These are phyloP conservation scores for Anthostomella pinea DNA, from an alignment of 2,329 filamentous ascomycete genomes.

Conservation along the genomic window DNA sequence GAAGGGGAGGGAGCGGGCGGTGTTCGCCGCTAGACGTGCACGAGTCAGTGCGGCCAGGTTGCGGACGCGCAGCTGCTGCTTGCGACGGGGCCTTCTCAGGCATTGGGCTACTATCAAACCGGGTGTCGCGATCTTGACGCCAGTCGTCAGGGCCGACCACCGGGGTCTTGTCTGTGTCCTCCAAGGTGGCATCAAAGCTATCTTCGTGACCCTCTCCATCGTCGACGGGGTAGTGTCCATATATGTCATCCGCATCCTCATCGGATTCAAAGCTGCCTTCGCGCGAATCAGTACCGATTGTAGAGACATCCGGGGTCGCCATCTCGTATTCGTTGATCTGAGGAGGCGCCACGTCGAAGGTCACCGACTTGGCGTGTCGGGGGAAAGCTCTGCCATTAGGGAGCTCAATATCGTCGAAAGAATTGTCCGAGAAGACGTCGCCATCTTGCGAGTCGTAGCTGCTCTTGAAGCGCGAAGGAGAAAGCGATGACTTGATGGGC, in stretches of 20 bases:
- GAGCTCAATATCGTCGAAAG: slow-evolving; percentile 55
- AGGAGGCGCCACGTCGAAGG: slow-evolving; percentile 89
- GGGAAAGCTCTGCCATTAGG: slow-evolving; percentile 67
- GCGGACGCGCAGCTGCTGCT: slow-evolving; percentile 48
- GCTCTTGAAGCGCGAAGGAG: slow-evolving; percentile 62
- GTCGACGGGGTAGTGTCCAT: slow-evolving; percentile 48
- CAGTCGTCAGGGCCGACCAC: slow-evolving; percentile 98
- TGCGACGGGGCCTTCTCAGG: slow-evolving; percentile 49
- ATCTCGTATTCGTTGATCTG: slow-evolving; percentile 98
- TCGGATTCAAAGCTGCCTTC: slow-evolving; percentile 91
- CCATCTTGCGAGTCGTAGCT: slow-evolving; percentile 67
- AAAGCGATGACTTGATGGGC: slow-evolving; percentile 86
- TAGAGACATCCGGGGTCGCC: slow-evolving; percentile 94
- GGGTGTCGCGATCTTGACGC: slow-evolving; percentile 73
- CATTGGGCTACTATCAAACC: slow-evolving; percentile 69
- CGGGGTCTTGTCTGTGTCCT: slow-evolving; percentile 95
- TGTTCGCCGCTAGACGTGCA: slow-evolving; percentile 75
- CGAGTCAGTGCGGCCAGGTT: slow-evolving; percentile 67
- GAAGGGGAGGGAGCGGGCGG: slow-evolving; percentile 82
- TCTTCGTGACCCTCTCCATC: slow-evolving; percentile 68
- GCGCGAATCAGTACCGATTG: slow-evolving; percentile 81
- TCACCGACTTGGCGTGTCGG: slow-evolving; percentile 93
- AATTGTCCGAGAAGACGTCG: slow-evolving; percentile 66
- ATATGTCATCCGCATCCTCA: slow-evolving; percentile 69
- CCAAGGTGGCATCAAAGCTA: slow-evolving; percentile 92